phyloP scores from a whole-genome alignment of 306 rosid species.

The Sphenostylis stenocarpa region DNA sequence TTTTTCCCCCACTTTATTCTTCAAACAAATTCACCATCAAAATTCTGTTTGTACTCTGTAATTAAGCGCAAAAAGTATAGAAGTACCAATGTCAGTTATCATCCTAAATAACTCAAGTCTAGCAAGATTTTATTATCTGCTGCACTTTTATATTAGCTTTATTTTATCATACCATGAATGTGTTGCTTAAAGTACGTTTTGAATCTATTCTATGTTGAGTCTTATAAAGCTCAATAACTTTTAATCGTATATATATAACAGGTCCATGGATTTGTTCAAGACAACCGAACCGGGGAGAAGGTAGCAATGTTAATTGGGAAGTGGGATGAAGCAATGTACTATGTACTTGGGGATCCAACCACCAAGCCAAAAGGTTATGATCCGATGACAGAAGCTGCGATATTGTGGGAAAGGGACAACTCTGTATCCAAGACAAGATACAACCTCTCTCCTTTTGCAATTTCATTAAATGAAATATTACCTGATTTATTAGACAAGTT shows the following conservation, averaged over 20 bases:
- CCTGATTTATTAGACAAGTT: conserved; percentile 68
- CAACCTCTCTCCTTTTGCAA: conserved; percentile 91
- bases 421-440: conserved; percentile 76
- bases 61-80: conserved; percentile 2
- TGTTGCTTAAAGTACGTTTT: neutral
- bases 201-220: conserved; percentile 6
- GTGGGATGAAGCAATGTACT: conserved; percentile 99
- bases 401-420: conserved; percentile 90
- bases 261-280: conserved; percentile 99
- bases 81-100: neutral
- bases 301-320: conserved; percentile 96
- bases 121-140: neutral
- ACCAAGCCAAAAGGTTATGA: conserved; percentile 94
- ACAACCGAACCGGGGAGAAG: conserved; percentile 97
- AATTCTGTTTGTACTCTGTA: neutral
- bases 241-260: conserved; percentile 37
- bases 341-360: conserved; percentile 96
- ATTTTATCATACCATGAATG: neutral
- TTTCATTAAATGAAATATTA: conserved; percentile 83
- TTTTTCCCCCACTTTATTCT: neutral
- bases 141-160: neutral
- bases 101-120: neutral
- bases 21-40: neutral
- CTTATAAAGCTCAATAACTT: neutral
- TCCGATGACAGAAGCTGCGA: conserved; percentile 95